Conservation (phyloP, 305 asterid species). For the Stenogyne calaminthoides region DNA sequence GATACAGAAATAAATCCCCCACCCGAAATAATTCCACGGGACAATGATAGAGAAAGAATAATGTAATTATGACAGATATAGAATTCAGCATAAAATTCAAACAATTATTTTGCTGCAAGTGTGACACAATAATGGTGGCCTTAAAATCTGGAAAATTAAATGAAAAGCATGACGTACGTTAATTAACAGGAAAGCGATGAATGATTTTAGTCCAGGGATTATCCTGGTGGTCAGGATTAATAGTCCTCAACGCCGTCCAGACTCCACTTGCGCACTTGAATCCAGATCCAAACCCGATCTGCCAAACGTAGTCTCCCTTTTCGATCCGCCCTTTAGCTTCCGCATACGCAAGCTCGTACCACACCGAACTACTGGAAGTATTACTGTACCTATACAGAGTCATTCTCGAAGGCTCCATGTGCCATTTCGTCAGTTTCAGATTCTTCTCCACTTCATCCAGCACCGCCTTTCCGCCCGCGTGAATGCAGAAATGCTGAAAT, state of each 20-base stretch:
- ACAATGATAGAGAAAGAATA: too few relatives aligned
- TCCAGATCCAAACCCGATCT: conserved; percentile 44
- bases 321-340: conserved; percentile 44
- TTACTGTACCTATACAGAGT: conserved; percentile 38
- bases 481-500: conserved; percentile 46
- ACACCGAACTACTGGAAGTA: conserved; percentile 41
- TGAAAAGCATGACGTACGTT: too few relatives aligned
- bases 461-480: conserved; percentile 32
- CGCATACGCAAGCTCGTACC: conserved; percentile 40
- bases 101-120: too few relatives aligned
- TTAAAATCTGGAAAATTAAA: too few relatives aligned
- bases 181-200: neutral
- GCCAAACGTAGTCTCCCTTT: conserved; percentile 42
- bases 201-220: conserved; percentile 37
- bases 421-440: conserved; percentile 19
- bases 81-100: too few relatives aligned
- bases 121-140: too few relatives aligned
- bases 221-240: conserved; percentile 16
- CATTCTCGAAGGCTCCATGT: conserved; percentile 47
- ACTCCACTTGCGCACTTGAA: conserved; percentile 39
- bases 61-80: too few relatives aligned
- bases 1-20: too few relatives aligned
- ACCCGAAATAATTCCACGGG: too few relatives aligned
- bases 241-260: conserved; percentile 36
- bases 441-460: conserved; percentile 34